Percentiles rank a stretch among this genome's conserved stretches.
phyloP scores from a whole-genome alignment of 345 rosid species.

The Barbarea vulgaris region DNA sequence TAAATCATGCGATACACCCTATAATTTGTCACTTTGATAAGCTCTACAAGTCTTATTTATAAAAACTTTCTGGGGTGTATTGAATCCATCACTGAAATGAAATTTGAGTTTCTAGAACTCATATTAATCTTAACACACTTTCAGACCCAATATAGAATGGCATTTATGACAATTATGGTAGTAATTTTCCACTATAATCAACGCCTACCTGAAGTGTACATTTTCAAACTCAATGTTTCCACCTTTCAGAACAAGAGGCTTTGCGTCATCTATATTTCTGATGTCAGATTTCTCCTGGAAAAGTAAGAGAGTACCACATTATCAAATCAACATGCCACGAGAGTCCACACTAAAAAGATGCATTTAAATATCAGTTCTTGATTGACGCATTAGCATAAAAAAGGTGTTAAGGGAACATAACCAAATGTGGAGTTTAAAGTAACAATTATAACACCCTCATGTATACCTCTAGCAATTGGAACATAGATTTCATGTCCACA shows the following conservation, averaged over 20 bases:
- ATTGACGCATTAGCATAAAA: slow-evolving; percentile 10
- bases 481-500: slow-evolving; percentile 96
- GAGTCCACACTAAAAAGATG: slow-evolving; percentile 3
- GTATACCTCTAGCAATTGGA: slow-evolving; percentile 92
- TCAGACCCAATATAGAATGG: background rate
- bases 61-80: background rate
- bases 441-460: slow-evolving; percentile 17
- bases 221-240: slow-evolving; percentile 83
- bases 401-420: background rate
- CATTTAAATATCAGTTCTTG: slow-evolving; percentile 18
- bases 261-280: slow-evolving; percentile 62
- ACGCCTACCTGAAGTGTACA: slow-evolving; percentile 81
- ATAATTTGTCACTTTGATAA: slow-evolving; percentile 11
- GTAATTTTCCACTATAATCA: slow-evolving; percentile 16
- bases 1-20: slow-evolving; percentile 17
- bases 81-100: slow-evolving; percentile 3
- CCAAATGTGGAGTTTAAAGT: slow-evolving; percentile 1
- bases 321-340: slow-evolving; percentile 1
- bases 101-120: background rate
- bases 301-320: slow-evolving; percentile 32
- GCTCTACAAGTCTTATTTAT: background rate
- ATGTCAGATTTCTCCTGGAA: slow-evolving; percentile 88
- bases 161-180: slow-evolving; percentile 14
- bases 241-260: slow-evolving; percentile 71
- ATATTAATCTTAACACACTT: slow-evolving; percentile 1